Base-by-base conservation (phyloP, 345 rosid species). In the Eucalyptus grandis region DNA sequence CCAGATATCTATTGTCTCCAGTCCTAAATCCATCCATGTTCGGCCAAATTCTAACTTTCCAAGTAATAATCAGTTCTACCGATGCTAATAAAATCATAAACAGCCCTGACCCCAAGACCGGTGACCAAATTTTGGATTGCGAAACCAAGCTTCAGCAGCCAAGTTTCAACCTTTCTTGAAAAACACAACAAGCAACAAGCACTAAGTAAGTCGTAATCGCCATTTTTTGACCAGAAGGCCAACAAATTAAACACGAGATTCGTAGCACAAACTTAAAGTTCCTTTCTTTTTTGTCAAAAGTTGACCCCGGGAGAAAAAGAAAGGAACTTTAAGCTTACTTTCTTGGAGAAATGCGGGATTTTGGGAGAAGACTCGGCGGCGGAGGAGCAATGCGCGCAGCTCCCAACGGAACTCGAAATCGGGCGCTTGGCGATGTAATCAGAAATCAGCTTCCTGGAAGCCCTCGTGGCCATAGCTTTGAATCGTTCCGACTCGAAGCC, bases 271-370 rank as follows among this genome's bases (percentile, higher is more conserved):
- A 24, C 0, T 53, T 19, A 53, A 53, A 53, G 56, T 53, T 1
- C 10, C 56, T 53, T 7, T 37, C 44, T 72, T 34, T 34, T 5
- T 34, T 9, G 6, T 4, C 47, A 77, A 1, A 40, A 77, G 43
- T 77, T 40, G 85, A 77, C 85, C 47, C 62, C 1, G 81, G 7
- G 14, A 12, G 56, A 8, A 10, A 67, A 17, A 85, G 11, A 77
- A 85, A 62, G 43, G 31, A 83, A 53, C 62, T 19, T 44, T 37
- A 58, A 67, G 54, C 90, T 89, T 91, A 96, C 99, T 89, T 94
- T 95, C 90, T 94, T 96, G 88, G 98, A 94, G 90, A 93, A 95
- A 90, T 96, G 99, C 87, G 98, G 98, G 65, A 97, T 95, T 92
- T 67, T 77, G 43, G 91, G 86, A 60, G 91, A 8, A 80, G 90